phyloP scores from a whole-genome alignment of 345 rosid species.

The Camelina neglecta region DNA sequence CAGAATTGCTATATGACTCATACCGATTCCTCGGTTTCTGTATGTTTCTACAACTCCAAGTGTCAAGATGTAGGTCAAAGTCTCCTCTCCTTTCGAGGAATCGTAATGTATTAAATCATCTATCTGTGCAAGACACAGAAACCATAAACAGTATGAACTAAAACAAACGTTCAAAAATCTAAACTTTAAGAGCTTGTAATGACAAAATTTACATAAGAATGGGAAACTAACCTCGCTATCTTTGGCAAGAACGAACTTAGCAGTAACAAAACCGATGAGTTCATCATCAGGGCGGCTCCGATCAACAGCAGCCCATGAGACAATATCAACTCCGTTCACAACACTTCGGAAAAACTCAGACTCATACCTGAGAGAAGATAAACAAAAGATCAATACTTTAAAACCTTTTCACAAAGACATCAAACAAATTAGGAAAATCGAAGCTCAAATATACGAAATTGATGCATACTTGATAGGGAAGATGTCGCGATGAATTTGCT shows the following conservation, averaged over 20 bases:
- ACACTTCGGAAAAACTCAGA: conserved; percentile 79
- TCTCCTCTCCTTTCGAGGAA: conserved; percentile 66
- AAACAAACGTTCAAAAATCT: too few relatives aligned
- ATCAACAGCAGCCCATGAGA: conserved; percentile 94
- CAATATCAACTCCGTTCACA: conserved; percentile 69
- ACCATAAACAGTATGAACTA: too few relatives aligned
- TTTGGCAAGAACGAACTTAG: conserved; percentile 66
- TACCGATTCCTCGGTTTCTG: conserved; percentile 85
- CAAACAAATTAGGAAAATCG: background rate
- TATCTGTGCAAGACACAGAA: conserved; percentile 61
- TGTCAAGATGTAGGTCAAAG: conserved; percentile 75
- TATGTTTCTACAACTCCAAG: conserved; percentile 80
- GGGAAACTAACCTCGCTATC: conserved; percentile 72
- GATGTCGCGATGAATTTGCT: conserved; percentile 63
- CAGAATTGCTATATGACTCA: background rate
- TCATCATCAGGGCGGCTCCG: conserved; percentile 71
- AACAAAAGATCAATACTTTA: conserved; percentile 21
- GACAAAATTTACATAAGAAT: background rate
- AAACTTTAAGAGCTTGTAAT: conserved; percentile 14
- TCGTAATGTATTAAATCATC: conserved; percentile 70
- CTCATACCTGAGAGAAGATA: conserved; percentile 65
- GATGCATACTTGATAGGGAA: conserved; percentile 73
- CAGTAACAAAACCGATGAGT: conserved; percentile 89
- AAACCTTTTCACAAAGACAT: background rate
- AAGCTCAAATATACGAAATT: background rate